These are phyloP conservation scores for Trichoderma sp. DNA, from an alignment of 2,329 filamentous ascomycete species.

Conservation along the genomic window DNA sequence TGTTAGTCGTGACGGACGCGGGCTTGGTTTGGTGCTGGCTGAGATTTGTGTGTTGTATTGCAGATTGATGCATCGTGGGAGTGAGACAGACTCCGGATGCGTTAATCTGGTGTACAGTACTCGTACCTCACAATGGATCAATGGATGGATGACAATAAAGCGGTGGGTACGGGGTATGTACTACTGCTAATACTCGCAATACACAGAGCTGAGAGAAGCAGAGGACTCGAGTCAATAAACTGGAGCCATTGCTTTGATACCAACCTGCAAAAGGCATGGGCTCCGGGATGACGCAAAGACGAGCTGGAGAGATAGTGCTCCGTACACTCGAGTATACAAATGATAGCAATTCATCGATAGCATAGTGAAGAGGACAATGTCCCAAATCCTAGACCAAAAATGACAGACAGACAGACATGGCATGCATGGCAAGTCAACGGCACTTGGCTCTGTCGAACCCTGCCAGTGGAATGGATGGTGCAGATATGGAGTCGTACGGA, in stretches of 20 bases:
- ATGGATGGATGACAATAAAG: not conserved
- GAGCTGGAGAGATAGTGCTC: not conserved
- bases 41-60: not conserved
- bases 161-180: not conserved
- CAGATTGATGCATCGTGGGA: not conserved
- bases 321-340: not conserved
- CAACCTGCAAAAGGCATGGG: not conserved
- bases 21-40: not conserved
- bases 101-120: not conserved
- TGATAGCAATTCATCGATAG: not conserved
- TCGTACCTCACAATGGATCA: not conserved
- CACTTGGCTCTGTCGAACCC: not conserved
- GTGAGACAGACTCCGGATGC: not conserved
- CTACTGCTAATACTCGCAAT: not conserved
- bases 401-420: not conserved
- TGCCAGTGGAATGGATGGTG: not conserved
- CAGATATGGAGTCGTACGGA: not conserved
- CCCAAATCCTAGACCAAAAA: not conserved
- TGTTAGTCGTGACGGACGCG: not conserved
- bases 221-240: constrained; percentile 11
- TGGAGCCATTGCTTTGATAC: not conserved
- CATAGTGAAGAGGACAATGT: not conserved
- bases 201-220: not conserved
- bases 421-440: not conserved
- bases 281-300: constrained; percentile 9